Conservation (phyloP, 352 stramenopile species). For the Pythium apleroticum region DNA sequence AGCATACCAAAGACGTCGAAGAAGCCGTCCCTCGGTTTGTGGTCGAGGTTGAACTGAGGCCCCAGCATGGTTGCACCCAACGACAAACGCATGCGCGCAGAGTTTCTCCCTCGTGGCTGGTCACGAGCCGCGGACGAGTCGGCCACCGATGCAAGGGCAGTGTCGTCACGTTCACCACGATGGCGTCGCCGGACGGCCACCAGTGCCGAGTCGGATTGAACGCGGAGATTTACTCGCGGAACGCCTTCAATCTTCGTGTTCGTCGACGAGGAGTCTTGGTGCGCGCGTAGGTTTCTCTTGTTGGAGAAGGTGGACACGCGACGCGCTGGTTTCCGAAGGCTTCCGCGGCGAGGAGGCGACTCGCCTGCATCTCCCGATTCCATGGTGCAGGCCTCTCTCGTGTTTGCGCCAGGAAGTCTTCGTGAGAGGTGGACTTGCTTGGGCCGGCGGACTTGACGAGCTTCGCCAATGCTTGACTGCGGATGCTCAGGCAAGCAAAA, state of each 20-base stretch:
- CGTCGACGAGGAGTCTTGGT: neutral
- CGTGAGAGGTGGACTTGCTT: no score
- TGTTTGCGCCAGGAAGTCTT: neutral
- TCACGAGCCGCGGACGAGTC: neutral
- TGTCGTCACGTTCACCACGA: neutral
- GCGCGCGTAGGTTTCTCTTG: neutral
- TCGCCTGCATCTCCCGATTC: neutral
- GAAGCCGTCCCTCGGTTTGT: constrained; percentile 34
- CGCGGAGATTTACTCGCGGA: neutral
- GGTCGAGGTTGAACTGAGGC: constrained; percentile 9
- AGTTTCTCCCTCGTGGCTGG: neutral
- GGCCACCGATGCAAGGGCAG: neutral
- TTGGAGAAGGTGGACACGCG: neutral
- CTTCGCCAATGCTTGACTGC: neutral
- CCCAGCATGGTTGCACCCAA: neutral
- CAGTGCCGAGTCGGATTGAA: constrained; percentile 15
- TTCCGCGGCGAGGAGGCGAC: neutral
- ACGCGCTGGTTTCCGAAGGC: neutral
- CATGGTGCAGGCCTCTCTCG: neutral
- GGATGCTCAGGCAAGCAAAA: no score
- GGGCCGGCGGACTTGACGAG: no score
- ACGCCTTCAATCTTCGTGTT: neutral
- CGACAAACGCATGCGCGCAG: neutral
- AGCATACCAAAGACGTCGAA: constrained; percentile 46
- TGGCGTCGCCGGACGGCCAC: neutral